Base-by-base conservation (phyloP, 805 yeast genomes). In the Candida silvicultrix region DNA sequence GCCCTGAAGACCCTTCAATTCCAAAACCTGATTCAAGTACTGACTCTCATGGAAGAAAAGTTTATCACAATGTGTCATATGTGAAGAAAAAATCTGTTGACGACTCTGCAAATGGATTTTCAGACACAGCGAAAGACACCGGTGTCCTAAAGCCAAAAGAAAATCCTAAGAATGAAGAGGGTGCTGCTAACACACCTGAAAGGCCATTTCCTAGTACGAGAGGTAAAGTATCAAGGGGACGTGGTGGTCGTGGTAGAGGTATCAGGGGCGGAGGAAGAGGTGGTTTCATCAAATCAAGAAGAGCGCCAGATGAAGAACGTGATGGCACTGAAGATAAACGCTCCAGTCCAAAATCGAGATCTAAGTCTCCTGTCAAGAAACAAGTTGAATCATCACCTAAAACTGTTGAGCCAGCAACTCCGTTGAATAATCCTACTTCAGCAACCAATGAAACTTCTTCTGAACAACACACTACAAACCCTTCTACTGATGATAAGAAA, bases 201-300 rank as follows among this genome's bases (percentile, higher is more conserved):
- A 7, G 31, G 31, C 14, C 15, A 28, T 4, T 28, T 28, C 35
- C 6, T 25, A 10, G 12, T 21, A 3, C 18, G 6, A 28, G 38
- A 25, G 41, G 41, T n/a, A 28, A 37, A n/a, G 31, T 5, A 5
- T 6, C 28, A 10, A 38, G 40, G 39, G 42, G 42, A 1, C 16
- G 42, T 18, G 39, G 39, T 10, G 40, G 40, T 14, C 43, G 43
- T 31, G 43, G 39, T 20, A 21, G 38, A 35, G 22, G 38, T 12
- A 23, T 9, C 5, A 23, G 25, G 9, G 38, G 31, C 9, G 12
- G 31, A 28, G 31, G 31, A 4, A 28, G 31, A 28, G 31, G 31
- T 28, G 31, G 31, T n/a, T 16, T 11, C 15, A 10, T 16, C 4
- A n/a, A 20, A 18, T 10, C 38, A 8, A 19, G 38, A 19, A 35